These are phyloP conservation scores for Scutellaria baicalensis DNA, from an alignment of 257 asterid genomes.

Conservation along the genomic window DNA sequence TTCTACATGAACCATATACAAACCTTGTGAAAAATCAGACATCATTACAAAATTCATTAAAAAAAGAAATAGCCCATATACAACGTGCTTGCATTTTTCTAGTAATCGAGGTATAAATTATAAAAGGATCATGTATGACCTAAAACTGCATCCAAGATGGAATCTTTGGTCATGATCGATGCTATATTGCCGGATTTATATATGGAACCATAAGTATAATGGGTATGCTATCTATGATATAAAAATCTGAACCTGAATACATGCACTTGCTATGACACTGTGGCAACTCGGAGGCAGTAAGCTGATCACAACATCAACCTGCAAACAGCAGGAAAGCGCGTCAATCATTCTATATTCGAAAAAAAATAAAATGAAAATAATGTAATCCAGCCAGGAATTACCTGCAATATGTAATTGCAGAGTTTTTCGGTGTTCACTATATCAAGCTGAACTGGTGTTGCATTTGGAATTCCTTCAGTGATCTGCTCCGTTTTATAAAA, in stretches of 20 bases:
- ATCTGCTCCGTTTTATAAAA: conserved; percentile 39
- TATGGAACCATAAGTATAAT: neutral
- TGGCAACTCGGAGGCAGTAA: conserved; percentile 92
- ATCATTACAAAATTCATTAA: neutral
- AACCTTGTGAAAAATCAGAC: neutral
- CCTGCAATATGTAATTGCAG: conserved; percentile 47
- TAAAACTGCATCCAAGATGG: neutral
- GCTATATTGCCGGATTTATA: neutral
- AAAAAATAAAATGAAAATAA: neutral
- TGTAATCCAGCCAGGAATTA: conserved; percentile 8
- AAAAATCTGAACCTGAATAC: conserved; percentile 62
- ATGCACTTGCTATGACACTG: conserved; percentile 59
- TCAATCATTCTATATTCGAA: neutral
- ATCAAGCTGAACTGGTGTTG: conserved; percentile 81
- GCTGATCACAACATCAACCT: conserved; percentile 92
- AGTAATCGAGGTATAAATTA: neutral
- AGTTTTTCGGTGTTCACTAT: conserved; percentile 47
- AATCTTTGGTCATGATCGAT: neutral
- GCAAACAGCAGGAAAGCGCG: conserved; percentile 20
- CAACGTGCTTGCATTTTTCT: neutral
- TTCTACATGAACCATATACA: conserved; percentile 42
- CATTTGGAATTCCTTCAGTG: conserved; percentile 61
- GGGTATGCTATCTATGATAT: neutral
- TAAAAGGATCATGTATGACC: neutral
- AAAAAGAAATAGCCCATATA: neutral